Percentiles rank a stretch among this genome's conserved stretches.
Conservation (phyloP, 176 grass and related monocot genomes). For the Miscanthus lutarioriparius region DNA sequence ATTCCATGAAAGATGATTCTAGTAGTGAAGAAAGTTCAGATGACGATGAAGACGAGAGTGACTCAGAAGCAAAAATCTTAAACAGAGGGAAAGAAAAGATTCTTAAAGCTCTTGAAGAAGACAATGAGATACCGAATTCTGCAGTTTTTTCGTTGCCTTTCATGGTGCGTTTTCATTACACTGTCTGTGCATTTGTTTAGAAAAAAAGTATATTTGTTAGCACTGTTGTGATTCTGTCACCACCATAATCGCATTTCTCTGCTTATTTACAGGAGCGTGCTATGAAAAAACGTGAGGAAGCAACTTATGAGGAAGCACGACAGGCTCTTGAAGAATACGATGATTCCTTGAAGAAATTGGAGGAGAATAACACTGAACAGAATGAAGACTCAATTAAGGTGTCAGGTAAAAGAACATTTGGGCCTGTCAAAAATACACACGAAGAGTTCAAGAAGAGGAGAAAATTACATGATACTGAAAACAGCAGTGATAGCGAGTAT, state of each 20-base stretch:
- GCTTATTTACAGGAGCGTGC: constrained; percentile 67
- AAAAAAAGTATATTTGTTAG: constrained; percentile 1
- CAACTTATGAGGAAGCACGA: constrained; percentile 68
- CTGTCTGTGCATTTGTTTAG: constrained; percentile 18
- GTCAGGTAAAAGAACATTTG: constrained; percentile 75
- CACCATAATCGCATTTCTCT: not conserved
- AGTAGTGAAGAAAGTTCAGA: constrained; percentile 82
- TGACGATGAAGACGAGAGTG: constrained; percentile 51
- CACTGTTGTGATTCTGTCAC: not conserved
- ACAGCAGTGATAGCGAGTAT: constrained; percentile 65
- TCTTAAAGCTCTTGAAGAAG: constrained; percentile 58
- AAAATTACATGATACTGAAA: constrained; percentile 45
- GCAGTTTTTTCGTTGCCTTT: constrained; percentile 90
- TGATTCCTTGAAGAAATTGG: constrained; percentile 73
- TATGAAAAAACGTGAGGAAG: constrained; percentile 78
- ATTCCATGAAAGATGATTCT: constrained; percentile 68
- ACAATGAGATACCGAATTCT: constrained; percentile 58
- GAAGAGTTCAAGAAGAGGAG: constrained; percentile 51
- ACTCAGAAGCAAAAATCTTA: constrained; percentile 54
- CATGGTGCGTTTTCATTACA: constrained; percentile 54
- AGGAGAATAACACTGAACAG: constrained; percentile 51
- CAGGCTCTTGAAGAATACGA: constrained; percentile 80
- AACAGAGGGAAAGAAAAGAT: constrained; percentile 82
- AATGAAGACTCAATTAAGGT: constrained; percentile 55
- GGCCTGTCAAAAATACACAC: constrained; percentile 50